phyloP scores from a whole-genome alignment of 2,329 filamentous ascomycete genomes.

The Exophiala sp. region DNA sequence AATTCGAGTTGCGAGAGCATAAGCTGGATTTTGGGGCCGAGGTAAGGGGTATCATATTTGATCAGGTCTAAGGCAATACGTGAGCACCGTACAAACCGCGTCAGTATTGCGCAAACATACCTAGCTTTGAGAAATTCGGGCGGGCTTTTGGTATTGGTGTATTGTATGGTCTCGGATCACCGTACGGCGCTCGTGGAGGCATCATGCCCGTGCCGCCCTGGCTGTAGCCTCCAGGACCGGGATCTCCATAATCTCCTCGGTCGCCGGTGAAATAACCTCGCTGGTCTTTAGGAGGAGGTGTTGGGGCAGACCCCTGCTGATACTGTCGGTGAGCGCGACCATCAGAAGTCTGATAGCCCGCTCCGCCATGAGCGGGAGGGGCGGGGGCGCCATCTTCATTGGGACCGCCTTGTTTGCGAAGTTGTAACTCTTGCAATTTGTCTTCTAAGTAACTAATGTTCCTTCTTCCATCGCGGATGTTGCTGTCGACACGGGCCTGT shows the following conservation, averaged over 20 bases:
- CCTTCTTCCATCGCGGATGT: conserved; percentile 86
- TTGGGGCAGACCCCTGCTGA: conserved; percentile 44
- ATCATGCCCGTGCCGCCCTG: conserved; percentile 64
- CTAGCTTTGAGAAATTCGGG: conserved; percentile 93
- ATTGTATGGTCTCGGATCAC: conserved; percentile 60
- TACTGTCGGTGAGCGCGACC: conserved; percentile 23
- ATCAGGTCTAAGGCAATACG: conserved; percentile 67
- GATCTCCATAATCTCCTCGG: conserved; percentile 58
- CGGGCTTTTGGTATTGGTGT: conserved; percentile 64
- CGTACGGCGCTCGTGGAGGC: conserved; percentile 74
- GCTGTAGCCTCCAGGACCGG: conserved; percentile 49
- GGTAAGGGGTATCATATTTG: conserved; percentile 93
- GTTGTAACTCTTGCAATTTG: conserved; percentile 78
- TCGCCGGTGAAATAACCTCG: conserved; percentile 49
- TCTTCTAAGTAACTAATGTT: conserved; percentile 96
- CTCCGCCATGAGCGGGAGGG: conserved; percentile 43
- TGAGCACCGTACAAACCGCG: background rate
- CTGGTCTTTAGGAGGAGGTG: conserved; percentile 68
- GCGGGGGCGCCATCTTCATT: conserved; percentile 53
- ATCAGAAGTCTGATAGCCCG: conserved; percentile 30
- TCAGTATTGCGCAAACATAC: conserved; percentile 48
- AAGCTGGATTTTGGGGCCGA: conserved; percentile 94
- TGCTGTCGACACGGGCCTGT: conserved; percentile 80
- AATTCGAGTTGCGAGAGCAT: conserved; percentile 99
- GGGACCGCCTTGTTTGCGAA: conserved; percentile 54